phyloP scores from a whole-genome alignment of 1,284 basidiomycete species.

The Cystobasidium sp. region DNA sequence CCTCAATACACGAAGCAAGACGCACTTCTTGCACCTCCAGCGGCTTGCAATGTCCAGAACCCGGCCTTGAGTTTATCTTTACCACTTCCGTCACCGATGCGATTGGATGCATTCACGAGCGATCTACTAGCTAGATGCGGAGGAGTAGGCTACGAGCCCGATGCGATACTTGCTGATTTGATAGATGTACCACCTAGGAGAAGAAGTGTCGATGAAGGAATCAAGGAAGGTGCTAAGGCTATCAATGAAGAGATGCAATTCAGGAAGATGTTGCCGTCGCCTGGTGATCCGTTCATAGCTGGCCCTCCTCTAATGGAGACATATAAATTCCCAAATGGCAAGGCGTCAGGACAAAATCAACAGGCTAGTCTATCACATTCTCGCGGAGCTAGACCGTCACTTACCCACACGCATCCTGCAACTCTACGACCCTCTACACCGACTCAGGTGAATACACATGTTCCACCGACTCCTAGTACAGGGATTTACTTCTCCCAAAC shows the following conservation, averaged over 20 bases:
- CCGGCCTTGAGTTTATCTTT: background rate
- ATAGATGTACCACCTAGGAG: background rate
- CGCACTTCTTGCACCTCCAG: background rate
- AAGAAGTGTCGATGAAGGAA: background rate
- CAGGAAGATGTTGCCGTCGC: background rate
- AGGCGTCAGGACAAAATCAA: too few species aligned
- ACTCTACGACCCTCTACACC: background rate
- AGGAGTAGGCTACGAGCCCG: background rate
- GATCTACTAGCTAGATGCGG: conserved; percentile 30
- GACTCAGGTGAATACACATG: background rate
- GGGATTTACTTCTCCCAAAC: too few species aligned
- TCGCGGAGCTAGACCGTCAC: background rate
- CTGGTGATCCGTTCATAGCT: background rate
- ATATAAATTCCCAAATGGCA: background rate
- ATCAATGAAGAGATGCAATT: background rate
- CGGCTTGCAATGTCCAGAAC: background rate
- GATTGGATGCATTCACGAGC: conserved; percentile 18
- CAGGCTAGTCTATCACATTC: background rate
- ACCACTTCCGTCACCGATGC: conserved; percentile 18
- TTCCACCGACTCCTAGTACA: background rate
- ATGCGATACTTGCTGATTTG: background rate
- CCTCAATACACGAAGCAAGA: background rate
- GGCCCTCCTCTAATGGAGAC: background rate
- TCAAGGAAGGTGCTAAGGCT: too few species aligned
- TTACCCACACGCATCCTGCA: background rate